phyloP scores from a whole-genome alignment of 116 monocot species.

The Posidonia oceanica region DNA sequence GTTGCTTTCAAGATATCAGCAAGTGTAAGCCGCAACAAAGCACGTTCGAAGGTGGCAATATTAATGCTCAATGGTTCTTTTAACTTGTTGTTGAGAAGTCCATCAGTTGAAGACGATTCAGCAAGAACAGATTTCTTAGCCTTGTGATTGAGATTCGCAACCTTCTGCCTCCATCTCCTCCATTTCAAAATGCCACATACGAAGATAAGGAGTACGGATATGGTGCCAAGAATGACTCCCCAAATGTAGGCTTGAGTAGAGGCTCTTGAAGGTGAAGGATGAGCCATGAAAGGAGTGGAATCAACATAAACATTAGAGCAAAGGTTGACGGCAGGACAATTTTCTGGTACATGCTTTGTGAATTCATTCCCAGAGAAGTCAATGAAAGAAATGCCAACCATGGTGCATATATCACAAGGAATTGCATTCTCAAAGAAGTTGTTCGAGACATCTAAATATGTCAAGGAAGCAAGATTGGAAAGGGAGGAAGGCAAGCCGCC shows the following conservation, averaged over 20 bases:
- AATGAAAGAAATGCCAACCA: slow-evolving; percentile 49
- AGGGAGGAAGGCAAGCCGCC: slow-evolving; percentile 58
- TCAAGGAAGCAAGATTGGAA: slow-evolving; percentile 41
- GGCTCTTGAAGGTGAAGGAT: slow-evolving; percentile 22
- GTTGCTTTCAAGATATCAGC: slow-evolving; percentile 72
- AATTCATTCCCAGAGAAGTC: slow-evolving; percentile 66
- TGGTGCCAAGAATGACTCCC: slow-evolving; percentile 23
- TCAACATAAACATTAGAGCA: slow-evolving; percentile 26
- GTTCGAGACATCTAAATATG: slow-evolving; percentile 78
- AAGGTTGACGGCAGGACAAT: slow-evolving; percentile 23
- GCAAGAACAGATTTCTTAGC: slow-evolving; percentile 20
- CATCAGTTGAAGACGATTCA: slow-evolving; percentile 68
- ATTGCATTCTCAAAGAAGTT: slow-evolving; percentile 57
- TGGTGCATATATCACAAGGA: slow-evolving; percentile 59
- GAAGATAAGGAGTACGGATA: slow-evolving; percentile 18
- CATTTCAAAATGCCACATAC: slow-evolving; percentile 28
- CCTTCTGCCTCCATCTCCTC: slow-evolving; percentile 14
- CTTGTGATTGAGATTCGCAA: slow-evolving; percentile 5
- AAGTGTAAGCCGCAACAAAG: slow-evolving; percentile 14
- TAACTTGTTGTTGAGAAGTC: slow-evolving; percentile 51
- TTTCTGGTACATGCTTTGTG: slow-evolving; percentile 28
- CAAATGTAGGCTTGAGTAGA: slow-evolving; percentile 27
- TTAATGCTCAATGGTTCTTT: slow-evolving; percentile 31
- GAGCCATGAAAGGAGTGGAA: slow-evolving; percentile 18
- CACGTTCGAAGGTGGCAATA: slow-evolving; percentile 21